Evolutionary conservation across 371 early-diverging fungal species (phyloP).

Genomic region (Mortierella sp.): DNA sequence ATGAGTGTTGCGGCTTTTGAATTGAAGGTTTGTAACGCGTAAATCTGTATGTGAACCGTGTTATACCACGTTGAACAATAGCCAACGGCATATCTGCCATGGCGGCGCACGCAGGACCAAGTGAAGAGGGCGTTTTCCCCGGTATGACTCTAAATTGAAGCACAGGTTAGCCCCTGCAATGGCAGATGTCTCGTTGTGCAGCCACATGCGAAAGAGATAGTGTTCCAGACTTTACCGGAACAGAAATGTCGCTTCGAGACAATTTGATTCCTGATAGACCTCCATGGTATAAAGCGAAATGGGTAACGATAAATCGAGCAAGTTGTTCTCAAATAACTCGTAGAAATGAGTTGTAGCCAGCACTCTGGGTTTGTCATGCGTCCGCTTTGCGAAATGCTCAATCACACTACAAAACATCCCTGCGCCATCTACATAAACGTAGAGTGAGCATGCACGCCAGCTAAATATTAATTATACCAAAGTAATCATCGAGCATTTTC

Average conservation of each 20-base stretch:
- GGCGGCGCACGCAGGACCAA: slow-evolving; percentile 47
- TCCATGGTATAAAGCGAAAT: slow-evolving; percentile 49
- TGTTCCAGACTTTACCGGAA: slow-evolving; percentile 19
- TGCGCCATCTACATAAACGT: slow-evolving; percentile 60
- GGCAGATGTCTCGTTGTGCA: too few relatives aligned
- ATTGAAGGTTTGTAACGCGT: background rate
- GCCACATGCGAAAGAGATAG: background rate
- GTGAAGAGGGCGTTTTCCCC: slow-evolving; percentile 36
- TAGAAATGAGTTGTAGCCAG: slow-evolving; percentile 98
- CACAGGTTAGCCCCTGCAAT: background rate
- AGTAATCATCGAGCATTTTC: slow-evolving; percentile 73
- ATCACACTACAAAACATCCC: slow-evolving; percentile 45
- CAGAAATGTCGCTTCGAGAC: slow-evolving; percentile 40
- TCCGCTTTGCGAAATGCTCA: slow-evolving; percentile 36
- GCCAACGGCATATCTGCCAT: slow-evolving; percentile 33
- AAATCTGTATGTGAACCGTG: background rate
- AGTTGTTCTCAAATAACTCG: slow-evolving; percentile 67
- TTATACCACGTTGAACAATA: slow-evolving; percentile 39
- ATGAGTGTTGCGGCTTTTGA: background rate
- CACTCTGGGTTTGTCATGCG: slow-evolving; percentile 52
- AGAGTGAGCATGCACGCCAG: background rate
- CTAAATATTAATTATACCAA: slow-evolving; percentile 63
- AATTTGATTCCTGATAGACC: slow-evolving; percentile 31
- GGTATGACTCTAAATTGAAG: slow-evolving; percentile 24
- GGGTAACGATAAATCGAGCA: slow-evolving; percentile 30